These are phyloP conservation scores for Pterulicium gracile DNA, from an alignment of 1,284 basidiomycete genomes.

Conservation along the genomic window DNA sequence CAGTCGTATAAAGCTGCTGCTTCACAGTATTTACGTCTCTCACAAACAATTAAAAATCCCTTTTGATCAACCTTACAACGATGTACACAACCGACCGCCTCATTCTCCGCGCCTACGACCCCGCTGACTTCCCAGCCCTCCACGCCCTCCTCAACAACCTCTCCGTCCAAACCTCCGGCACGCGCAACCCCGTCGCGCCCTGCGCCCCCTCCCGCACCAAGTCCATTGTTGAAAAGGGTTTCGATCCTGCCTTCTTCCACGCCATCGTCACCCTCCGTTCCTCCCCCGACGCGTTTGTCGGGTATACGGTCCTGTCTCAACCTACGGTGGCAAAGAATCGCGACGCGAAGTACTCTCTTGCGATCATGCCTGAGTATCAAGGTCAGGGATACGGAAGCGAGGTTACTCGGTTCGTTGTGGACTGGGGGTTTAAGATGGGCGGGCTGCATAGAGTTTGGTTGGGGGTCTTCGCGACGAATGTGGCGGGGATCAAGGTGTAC, in stretches of 20 bases:
- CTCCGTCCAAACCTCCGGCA: conserved; percentile 7
- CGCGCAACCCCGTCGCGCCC: conserved; percentile 3
- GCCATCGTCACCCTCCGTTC: conserved; percentile 4
- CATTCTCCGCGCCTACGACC: conserved; percentile 7
- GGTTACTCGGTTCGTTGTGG: conserved; percentile 8
- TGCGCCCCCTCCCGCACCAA: not conserved
- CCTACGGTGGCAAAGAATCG: conserved; percentile 3
- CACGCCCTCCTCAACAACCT: conserved; percentile 8
- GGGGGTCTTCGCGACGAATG: conserved; percentile 8
- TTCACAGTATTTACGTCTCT: no score
- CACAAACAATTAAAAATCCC: no score
- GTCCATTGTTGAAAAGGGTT: conserved; percentile 1
- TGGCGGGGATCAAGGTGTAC: conserved; percentile 8
- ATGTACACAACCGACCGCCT: conserved; percentile 9
- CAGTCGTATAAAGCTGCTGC: no score
- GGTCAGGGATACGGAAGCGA: conserved; percentile 10
- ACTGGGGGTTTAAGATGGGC: conserved; percentile 7
- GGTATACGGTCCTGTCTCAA: conserved; percentile 5
- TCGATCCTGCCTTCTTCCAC: conserved; percentile 1
- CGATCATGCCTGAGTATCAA: conserved; percentile 3
- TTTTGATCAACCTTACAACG: no score
- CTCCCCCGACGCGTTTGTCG: conserved; percentile 9
- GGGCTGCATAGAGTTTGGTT: conserved; percentile 11
- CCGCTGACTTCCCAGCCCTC: conserved; percentile 8
- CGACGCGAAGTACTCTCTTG: conserved; percentile 6